A percentile compares a stretch with the other conserved stretches of the same genome.
Evolutionary conservation across 1,284 basidiomycete species (phyloP).

Genomic region (Cystobasidium sp.): DNA sequence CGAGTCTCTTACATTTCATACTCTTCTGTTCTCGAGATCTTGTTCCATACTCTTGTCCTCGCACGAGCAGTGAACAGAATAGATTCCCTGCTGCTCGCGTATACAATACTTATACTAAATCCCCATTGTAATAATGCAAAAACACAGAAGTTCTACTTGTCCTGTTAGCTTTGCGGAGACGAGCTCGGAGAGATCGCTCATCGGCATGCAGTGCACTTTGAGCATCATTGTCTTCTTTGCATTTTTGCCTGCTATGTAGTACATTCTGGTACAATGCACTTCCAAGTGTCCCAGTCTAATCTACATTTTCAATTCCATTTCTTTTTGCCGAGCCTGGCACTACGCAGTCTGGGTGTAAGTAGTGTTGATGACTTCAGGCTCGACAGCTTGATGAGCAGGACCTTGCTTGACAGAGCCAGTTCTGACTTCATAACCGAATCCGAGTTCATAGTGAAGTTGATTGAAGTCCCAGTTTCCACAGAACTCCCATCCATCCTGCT

Average conservation of each 20-base stretch:
- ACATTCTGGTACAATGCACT: background rate
- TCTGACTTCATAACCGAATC: slow-evolving; percentile 43
- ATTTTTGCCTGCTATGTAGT: background rate
- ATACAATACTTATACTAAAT: slow-evolving; percentile 4
- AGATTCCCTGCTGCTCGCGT: too few species aligned
- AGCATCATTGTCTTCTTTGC: too few species aligned
- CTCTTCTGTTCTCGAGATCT: background rate
- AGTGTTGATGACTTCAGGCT: slow-evolving; percentile 25
- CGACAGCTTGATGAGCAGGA: slow-evolving; percentile 20
- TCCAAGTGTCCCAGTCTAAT: background rate
- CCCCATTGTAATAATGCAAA: background rate
- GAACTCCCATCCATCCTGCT: slow-evolving; percentile 75
- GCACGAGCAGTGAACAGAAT: background rate
- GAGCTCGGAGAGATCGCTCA: too few species aligned
- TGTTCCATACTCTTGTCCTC: background rate
- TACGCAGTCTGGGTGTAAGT: slow-evolving; percentile 30
- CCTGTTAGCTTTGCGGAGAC: background rate
- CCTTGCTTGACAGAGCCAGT: slow-evolving; percentile 33
- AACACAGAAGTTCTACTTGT: background rate
- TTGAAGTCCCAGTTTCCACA: slow-evolving; percentile 53
- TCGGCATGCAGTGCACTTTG: too few species aligned
- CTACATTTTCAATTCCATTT: background rate
- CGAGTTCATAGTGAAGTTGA: slow-evolving; percentile 48
- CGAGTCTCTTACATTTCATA: background rate
- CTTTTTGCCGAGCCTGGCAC: background rate